Evolutionary conservation across 108 stramenopile species (phyloP), one percentile per base, ranked within the genome.

Genomic region (Skeletonema costatum): DNA sequence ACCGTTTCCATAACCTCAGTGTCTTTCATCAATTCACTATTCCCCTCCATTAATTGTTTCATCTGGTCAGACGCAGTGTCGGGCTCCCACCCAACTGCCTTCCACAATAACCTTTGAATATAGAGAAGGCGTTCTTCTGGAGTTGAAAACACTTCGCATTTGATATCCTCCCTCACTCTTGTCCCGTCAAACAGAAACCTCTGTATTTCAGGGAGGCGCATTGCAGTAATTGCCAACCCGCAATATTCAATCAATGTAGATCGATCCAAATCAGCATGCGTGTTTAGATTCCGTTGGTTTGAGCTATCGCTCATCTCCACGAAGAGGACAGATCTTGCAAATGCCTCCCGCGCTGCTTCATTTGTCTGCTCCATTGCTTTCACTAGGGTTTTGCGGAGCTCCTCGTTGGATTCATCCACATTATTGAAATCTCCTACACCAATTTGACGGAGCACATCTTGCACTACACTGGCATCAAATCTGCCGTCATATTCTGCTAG

Each of bases 71-170:
- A 78, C 2, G 76, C 86, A 79, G 62, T 72, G 5, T 74, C 80
- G 5, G 91, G 89, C 33, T 92, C 86, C 78, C 78, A 90, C 1
- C 89, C 91, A 13, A 92, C 60, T 25, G 86, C 80, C 51, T 73
- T 66, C 41, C 87, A 77, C 7, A 85, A 71, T 14, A 89, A 69
- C 19, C 68, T 79, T 71, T 92, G 89, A 60, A 92, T 73, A 17
- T 73, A 66, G 58, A 78, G 64, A 10, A 89, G 29, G 10, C 90
- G 90, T 33, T 74, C 62, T n/a, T 84, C 74, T 32, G 14, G 14
- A n/a, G 62, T 19, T 44, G 30, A 63, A 25, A 31, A 36, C 13
- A 31, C 35, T 3, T 44, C 30, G 32, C 50, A 7, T 29, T 68
- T 66, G 50, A 89, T 80, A 13, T 81, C 32, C 7, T 70, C 62